Evolutionary conservation across 495 filamentous ascomycete genomes (phyloP), one percentile per base, ranked within the genome.

Genomic region (Parathielavia hyrcaniae): DNA sequence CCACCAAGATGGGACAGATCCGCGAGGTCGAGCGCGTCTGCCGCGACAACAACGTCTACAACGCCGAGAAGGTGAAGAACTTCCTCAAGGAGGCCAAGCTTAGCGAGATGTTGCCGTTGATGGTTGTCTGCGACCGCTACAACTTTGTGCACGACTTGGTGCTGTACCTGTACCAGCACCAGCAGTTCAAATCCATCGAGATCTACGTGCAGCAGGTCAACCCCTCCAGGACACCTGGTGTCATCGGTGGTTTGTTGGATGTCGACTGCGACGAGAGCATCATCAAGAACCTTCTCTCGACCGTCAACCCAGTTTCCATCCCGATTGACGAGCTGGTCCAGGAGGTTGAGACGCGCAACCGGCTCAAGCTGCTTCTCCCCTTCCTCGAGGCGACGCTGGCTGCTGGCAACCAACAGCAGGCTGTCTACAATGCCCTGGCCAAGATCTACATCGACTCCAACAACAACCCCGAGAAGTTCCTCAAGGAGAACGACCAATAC

Each of bases 381-480:
- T 99, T 97, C 86, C 83, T 99, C 13, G 95, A 99, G 76, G 85
- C 88, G 50, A 97, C 90, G 17, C 75, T 97, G 40, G 88, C 88
- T 38, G 83, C 82, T 56, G 95, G 95, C 39, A 97, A 97, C 74
- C 90, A 97, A 71, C 93, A 99, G 73, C 90, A 95, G 74, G 95
- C 93, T 30, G 90, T 99, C 47, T 99, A 91, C 80, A 97, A 99
- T 63, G 95, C 95, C 14, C 82, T 99, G 38, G 95, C 95, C 9
- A 99, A 99, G 86, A 97, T 99, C 61, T 99, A 99, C 77, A 99
- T 99, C 62, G 95, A 97, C 72, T 92, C 87, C 71, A 99, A 99
- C 79, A 97, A 96, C 75, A 90, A 96, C 69, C 95, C 95, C 0
- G 95, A 99, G 81, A 92, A 89, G 69, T 99, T 99, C 80, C 78